A percentile compares a stretch with the other conserved stretches of the same genome.
These are phyloP conservation scores for Golubevia sp. DNA, from an alignment of 1,284 basidiomycete genomes.

Conservation along the genomic window DNA sequence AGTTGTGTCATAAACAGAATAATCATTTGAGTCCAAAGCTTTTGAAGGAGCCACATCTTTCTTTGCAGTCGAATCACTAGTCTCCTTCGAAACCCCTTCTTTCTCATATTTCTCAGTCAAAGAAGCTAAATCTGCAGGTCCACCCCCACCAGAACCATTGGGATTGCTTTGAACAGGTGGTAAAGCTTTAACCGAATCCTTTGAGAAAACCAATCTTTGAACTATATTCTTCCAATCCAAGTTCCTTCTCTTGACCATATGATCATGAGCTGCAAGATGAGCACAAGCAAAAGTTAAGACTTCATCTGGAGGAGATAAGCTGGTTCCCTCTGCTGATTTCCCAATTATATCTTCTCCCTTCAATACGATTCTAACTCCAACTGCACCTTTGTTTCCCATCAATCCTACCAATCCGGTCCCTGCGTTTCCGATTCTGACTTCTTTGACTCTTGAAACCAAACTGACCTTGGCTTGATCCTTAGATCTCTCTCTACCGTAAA, in stretches of 20 bases:
- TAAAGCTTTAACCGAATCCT: conserved; percentile 20
- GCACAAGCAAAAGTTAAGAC: conserved; percentile 81
- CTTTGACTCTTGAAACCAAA: conserved; percentile 40
- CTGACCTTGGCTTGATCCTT: conserved; percentile 65
- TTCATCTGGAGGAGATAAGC: conserved; percentile 21
- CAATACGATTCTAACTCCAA: conserved; percentile 82
- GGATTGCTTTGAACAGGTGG: conserved; percentile 53
- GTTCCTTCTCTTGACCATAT: conserved; percentile 74
- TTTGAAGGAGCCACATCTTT: conserved; percentile 10
- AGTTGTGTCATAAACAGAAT: conserved; percentile 55
- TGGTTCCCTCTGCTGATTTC: conserved; percentile 14
- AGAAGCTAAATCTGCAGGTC: conserved; percentile 19
- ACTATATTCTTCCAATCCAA: conserved; percentile 80
- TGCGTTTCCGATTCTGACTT: conserved; percentile 48
- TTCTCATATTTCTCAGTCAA: conserved; percentile 60
- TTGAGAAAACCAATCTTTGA: conserved; percentile 74
- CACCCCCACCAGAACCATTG: conserved; percentile 40
- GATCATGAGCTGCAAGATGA: conserved; percentile 83
- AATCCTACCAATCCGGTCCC: conserved; percentile 56
- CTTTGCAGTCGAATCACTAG: conserved; percentile 71
- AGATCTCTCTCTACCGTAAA: conserved; percentile 75
- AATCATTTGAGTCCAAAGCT: conserved; percentile 38
- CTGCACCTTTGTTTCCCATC: conserved; percentile 96
- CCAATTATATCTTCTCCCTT: conserved; percentile 65
- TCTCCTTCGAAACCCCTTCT: conserved; percentile 70